Evolutionary conservation across 495 filamentous ascomycete genomes (phyloP), one percentile per base, ranked within the genome.

Genomic region (Lentithecium fluviatile): DNA sequence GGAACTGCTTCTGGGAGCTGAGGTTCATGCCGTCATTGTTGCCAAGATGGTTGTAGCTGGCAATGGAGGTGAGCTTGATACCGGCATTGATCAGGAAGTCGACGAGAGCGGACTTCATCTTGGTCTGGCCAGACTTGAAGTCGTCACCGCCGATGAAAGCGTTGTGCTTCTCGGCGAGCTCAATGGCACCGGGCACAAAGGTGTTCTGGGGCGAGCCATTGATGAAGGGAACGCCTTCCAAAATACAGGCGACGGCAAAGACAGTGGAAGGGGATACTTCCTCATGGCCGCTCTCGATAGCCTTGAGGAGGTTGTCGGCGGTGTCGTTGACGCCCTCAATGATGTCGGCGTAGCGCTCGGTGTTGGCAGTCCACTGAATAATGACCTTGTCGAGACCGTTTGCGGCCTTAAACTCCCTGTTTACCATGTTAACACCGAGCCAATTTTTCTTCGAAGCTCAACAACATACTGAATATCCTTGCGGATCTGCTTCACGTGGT

Each of bases 21-120:
- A 98, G 76, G 79, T 98, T 98, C 85, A 90, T 96, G 80, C 94
- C 94, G 73, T 98, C 94, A 71, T 98, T 98, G 82, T 98, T 98
- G 71, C 94, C 94, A 48, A 98, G 87, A 77, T 97, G 95, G 83
- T 98, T 98, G 84, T 97, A 98, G 79, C 89, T 94, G 67, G 94
- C 90, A 76, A 98, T 97, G 53, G 95, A 96, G 53, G 95, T 98
- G 67, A 98, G 86, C 82, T 96, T 96, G 82, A 98, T 96, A 73
- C 94, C 94, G 55, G 94, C 95, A 74, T 86, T 96, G 85, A 98
- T 94, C 69, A 98, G 77, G 82, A 98, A 98, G 78, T 98, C 94
- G 17, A 97, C 95, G 17, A 98, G 85, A 19, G 95, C 95, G 38
- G 91, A 96, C 77, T 98, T 98, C 94, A 98, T 98, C 85, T 98